These are phyloP conservation scores for Vigna mungo DNA, from an alignment of 306 rosid genomes.

Conservation along the genomic window DNA sequence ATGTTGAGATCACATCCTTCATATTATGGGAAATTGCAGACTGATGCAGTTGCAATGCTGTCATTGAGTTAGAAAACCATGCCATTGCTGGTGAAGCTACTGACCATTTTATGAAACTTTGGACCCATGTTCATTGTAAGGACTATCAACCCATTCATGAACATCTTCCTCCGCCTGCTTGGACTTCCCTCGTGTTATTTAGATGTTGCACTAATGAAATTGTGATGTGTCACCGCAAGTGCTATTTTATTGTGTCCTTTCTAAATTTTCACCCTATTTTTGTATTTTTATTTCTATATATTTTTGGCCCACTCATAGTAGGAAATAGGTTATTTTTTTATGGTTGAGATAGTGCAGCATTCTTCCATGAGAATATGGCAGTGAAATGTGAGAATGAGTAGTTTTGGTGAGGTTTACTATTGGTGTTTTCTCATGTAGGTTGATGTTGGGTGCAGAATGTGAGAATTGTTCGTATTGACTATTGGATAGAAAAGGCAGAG, in stretches of 20 bases:
- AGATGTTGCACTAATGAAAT: constrained; percentile 18
- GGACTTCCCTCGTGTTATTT: neutral
- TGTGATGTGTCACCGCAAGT: neutral
- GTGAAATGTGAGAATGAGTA: constrained; percentile 45
- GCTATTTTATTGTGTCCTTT: neutral
- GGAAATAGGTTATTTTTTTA: constrained; percentile 10
- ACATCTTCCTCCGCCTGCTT: constrained; percentile 24
- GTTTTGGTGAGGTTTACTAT: constrained; percentile 60
- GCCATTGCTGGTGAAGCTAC: neutral
- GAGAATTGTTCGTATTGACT: constrained; percentile 82
- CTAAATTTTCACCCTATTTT: neutral
- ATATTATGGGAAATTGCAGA: neutral
- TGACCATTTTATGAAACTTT: neutral
- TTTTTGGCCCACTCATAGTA: neutral
- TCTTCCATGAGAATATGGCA: neutral
- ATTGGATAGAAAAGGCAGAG: constrained; percentile 91
- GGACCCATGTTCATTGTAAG: neutral
- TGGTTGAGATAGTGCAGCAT: constrained; percentile 11
- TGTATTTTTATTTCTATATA: neutral
- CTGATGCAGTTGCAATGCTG: neutral
- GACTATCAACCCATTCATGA: neutral
- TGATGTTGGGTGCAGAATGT: constrained; percentile 90
- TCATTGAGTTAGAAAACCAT: neutral
- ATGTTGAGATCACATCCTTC: neutral
- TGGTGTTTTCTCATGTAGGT: constrained; percentile 77